Percentiles rank a stretch among this genome's conserved stretches.
Evolutionary conservation across 1,284 basidiomycete genomes (phyloP).

Genomic region (Tilletia indica): DNA sequence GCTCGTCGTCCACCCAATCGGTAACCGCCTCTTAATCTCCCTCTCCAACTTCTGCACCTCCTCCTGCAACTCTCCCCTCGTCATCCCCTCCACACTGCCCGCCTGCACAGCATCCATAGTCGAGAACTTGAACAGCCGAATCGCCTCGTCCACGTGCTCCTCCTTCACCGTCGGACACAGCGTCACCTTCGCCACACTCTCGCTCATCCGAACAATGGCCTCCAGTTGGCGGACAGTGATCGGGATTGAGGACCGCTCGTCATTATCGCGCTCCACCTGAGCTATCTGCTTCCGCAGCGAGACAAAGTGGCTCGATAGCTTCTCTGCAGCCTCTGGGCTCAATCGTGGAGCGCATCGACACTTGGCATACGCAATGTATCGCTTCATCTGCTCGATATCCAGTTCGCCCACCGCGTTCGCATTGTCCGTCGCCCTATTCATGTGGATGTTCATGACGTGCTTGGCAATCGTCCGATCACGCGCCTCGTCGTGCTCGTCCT

Average conservation of each 20-base stretch:
- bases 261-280: constrained; percentile 92
- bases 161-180: constrained; percentile 80
- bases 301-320: constrained; percentile 96
- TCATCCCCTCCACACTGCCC: constrained; percentile 82
- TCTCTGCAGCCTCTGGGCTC: constrained; percentile 88
- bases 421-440: constrained; percentile 77
- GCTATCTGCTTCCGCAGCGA: constrained; percentile 89
- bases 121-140: constrained; percentile 95
- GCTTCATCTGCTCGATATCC: constrained; percentile 96
- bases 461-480: constrained; percentile 91
- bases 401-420: constrained; percentile 75
- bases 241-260: constrained; percentile 94
- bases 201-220: constrained; percentile 97
- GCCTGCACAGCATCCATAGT: constrained; percentile 99
- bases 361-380: constrained; percentile 94
- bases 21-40: constrained; percentile 81
- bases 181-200: constrained; percentile 91
- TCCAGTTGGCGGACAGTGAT: constrained; percentile 98
- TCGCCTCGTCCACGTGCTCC: constrained; percentile 96
- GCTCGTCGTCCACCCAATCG: constrained; percentile 94
- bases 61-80: constrained; percentile 85
- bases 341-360: constrained; percentile 92
- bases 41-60: constrained; percentile 91
- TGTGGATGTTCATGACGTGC: constrained; percentile 98
- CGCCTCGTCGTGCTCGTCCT: constrained; percentile 93